Percentiles rank a stretch among this genome's conserved stretches.
Conservation (phyloP, 495 filamentous ascomycete species). For the Glarea lozoyensis region DNA sequence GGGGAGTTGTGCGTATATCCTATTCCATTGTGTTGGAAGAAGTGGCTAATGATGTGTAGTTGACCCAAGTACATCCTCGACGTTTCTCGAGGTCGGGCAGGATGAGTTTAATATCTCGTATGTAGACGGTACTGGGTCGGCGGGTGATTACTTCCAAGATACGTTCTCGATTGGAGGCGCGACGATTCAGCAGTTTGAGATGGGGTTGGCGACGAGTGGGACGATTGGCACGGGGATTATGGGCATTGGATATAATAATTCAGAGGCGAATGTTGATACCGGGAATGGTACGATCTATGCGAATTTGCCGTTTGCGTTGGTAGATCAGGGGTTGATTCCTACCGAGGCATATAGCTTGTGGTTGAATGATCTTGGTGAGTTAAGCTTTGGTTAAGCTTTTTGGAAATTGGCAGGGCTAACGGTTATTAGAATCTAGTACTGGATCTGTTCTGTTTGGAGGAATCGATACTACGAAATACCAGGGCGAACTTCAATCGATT, state of each 20-base stretch:
- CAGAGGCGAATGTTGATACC: constrained; percentile 62
- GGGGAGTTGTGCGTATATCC: constrained; percentile 38
- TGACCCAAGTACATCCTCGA: constrained; percentile 51
- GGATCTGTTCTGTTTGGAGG: constrained; percentile 93
- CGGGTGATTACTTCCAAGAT: constrained; percentile 77
- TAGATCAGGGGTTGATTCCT: constrained; percentile 61
- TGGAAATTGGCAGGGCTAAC: background rate
- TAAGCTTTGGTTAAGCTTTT: background rate
- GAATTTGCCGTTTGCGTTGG: constrained; percentile 74
- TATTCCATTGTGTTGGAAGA: background rate
- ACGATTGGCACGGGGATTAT: constrained; percentile 70
- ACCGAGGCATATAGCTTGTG: constrained; percentile 84
- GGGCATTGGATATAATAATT: constrained; percentile 74
- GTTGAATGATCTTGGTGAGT: constrained; percentile 64
- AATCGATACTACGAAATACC: constrained; percentile 80
- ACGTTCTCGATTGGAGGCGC: constrained; percentile 61
- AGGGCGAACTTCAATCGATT: constrained; percentile 63
- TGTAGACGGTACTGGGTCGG: constrained; percentile 67
- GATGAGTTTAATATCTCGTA: constrained; percentile 82
- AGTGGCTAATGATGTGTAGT: constrained; percentile 30
- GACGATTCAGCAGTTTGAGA: constrained; percentile 61
- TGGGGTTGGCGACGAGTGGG: constrained; percentile 70
- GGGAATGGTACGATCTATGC: constrained; percentile 46
- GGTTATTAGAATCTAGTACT: constrained; percentile 45
- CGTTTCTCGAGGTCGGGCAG: constrained; percentile 53